phyloP scores from a whole-genome alignment of 1,139 yeast genomes.

The Geotrichum bryndzae region DNA sequence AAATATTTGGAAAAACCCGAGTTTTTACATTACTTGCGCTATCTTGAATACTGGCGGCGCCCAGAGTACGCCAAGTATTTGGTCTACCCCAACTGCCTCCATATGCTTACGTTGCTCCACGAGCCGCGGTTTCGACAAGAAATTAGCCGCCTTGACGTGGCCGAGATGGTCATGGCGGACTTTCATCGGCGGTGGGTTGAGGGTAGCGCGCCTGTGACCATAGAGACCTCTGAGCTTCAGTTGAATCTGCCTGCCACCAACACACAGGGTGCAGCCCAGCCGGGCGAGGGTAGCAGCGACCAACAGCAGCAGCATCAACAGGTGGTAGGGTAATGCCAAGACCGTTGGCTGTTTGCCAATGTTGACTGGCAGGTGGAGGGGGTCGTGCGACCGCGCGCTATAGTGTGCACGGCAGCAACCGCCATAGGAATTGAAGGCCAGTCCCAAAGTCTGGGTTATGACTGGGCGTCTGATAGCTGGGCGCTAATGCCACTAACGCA shows the following conservation, averaged over 20 bases:
- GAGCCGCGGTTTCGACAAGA: slow-evolving; percentile 39
- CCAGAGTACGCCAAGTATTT: slow-evolving; percentile 61
- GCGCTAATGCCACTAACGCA: no score
- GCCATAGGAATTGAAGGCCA: no score
- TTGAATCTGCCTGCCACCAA: not conserved
- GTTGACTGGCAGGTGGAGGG: no score
- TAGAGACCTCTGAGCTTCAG: not conserved
- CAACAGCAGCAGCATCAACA: not conserved
- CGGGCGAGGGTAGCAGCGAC: not conserved
- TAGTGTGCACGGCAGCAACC: no score
- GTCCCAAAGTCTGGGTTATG: no score
- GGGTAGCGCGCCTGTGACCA: not conserved
- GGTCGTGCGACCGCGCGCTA: no score
- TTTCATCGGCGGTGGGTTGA: slow-evolving; percentile 38
- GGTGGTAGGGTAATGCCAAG: no score
- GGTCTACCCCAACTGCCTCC: slow-evolving; percentile 70
- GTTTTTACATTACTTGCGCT: slow-evolving; percentile 58
- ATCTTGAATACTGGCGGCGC: slow-evolving; percentile 67
- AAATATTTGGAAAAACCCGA: slow-evolving; percentile 56
- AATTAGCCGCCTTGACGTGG: slow-evolving; percentile 38
- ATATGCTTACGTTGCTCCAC: slow-evolving; percentile 51
- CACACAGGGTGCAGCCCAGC: not conserved
- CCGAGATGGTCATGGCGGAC: slow-evolving; percentile 40
- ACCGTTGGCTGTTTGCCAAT: no score
- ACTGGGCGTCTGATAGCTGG: no score